A percentile compares a stretch with the other conserved stretches of the same genome.
Conservation (phyloP, 169 alveolate species). For the Perkinsus chesapeaki region DNA sequence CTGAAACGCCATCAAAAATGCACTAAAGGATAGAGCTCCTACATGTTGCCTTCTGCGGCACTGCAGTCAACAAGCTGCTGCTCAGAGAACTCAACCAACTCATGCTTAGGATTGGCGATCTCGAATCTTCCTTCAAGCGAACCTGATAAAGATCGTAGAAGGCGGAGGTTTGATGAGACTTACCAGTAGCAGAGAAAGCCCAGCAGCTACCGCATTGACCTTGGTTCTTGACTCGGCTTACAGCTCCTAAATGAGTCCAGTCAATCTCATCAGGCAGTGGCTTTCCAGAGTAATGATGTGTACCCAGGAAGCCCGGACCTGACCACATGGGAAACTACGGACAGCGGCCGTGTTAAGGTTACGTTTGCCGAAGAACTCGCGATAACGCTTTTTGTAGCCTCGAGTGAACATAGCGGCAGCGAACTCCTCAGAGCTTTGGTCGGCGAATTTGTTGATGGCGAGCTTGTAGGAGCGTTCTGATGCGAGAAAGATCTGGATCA, state of each 20-base stretch:
- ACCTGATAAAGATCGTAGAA: neutral
- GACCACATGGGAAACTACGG: neutral
- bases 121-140: conserved; percentile 68
- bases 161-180: neutral
- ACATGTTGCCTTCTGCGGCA: conserved; percentile 48
- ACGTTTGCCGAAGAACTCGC: neutral
- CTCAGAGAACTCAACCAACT: conserved; percentile 62
- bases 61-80: conserved; percentile 82
- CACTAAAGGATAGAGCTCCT: neutral
- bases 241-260: conserved; percentile 26
- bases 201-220: conserved; percentile 76
- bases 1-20: too few species aligned
- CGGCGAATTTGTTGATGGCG: neutral
- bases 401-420: neutral
- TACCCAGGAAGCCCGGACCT: neutral
- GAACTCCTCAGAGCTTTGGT: neutral
- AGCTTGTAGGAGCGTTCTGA: neutral
- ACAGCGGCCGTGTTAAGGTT: neutral
- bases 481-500: neutral
- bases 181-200: conserved; percentile 80
- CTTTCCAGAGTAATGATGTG: neutral
- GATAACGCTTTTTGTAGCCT: neutral
- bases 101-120: conserved; percentile 42
- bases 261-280: conserved; percentile 22
- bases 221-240: conserved; percentile 30